Conservation (phyloP, 345 rosid species). For the Hibiscus syriacus region DNA sequence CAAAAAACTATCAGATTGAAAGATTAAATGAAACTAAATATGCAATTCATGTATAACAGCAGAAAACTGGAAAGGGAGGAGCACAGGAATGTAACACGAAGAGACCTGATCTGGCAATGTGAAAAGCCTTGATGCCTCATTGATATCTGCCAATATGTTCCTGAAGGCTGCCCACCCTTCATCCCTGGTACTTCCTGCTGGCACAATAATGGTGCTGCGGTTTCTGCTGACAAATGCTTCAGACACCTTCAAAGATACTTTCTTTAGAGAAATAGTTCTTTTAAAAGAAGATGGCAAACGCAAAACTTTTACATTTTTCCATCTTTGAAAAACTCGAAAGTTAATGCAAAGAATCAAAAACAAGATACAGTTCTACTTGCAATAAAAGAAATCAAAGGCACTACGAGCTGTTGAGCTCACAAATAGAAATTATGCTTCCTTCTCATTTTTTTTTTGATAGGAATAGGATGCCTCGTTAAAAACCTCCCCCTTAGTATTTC, state of each 20-base stretch:
- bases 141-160: slow-evolving; percentile 83
- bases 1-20: slow-evolving; percentile 11
- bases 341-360: background rate
- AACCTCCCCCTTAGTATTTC: too few species aligned
- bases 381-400: background rate
- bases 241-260: slow-evolving; percentile 47
- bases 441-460: too few species aligned
- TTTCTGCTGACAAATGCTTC: slow-evolving; percentile 96
- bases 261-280: background rate
- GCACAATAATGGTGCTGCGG: slow-evolving; percentile 92
- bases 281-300: background rate
- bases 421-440: background rate
- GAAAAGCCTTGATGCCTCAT: slow-evolving; percentile 74
- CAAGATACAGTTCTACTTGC: background rate
- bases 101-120: slow-evolving; percentile 66
- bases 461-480: too few species aligned
- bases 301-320: background rate
- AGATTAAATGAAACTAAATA: slow-evolving; percentile 13
- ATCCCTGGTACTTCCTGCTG: slow-evolving; percentile 82
- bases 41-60: background rate
- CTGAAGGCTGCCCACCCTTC: slow-evolving; percentile 99
- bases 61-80: slow-evolving; percentile 2
- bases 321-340: background rate
- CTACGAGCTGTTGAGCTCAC: background rate
- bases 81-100: slow-evolving; percentile 10